Base-by-base conservation (phyloP, 352 stramenopile species). In the Synura sp. region DNA sequence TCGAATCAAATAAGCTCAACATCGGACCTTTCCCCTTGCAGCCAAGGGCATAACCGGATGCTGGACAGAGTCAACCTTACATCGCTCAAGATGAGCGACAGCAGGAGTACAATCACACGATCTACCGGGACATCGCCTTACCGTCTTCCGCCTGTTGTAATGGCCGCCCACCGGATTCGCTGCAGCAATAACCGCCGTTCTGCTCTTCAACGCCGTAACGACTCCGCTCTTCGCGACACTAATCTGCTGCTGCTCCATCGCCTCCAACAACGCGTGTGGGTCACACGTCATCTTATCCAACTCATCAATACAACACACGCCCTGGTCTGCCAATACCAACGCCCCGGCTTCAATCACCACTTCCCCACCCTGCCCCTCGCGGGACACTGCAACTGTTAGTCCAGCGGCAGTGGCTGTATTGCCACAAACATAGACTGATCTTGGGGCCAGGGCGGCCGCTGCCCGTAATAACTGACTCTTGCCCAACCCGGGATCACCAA, bases 231-330 rank as follows among this genome's bases (percentile, higher is more conserved):
- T 97, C 15, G 91, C 90, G 53, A 97, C 91, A 19, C 87, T 93
- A 29, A 96, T 89, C 75, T 94, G 82, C 86, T 99, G 95, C 80
- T 99, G 95, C 86, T 99, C 95, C 95, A 99, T 99, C 9, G 94
- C 93, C 87, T 99, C 95, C 19, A 99, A 87, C 3, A 99, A 84
- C 5, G 92, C 89, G 57, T 94, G 88, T 59, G 93, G 91, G 55
- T 95, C 88, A 79, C 87, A 87, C 1, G 85, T 85, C 92, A 99
- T 97, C 83, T 99, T 99, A 83, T 99, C 95, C 77, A 99, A 97
- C 83, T 98, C 95, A 81, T 99, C 95, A 78, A 98, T 97, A 84
- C 93, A 98, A 82, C 94, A 98, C 3, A 98, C 88, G 7, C 95
- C 95, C 78, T 95, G 88, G 82, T 98, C 94, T 2, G 91, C 91